Evolutionary conservation across 1,284 basidiomycete genomes (phyloP).

Genomic region (Cryptococcus depauperatus): DNA sequence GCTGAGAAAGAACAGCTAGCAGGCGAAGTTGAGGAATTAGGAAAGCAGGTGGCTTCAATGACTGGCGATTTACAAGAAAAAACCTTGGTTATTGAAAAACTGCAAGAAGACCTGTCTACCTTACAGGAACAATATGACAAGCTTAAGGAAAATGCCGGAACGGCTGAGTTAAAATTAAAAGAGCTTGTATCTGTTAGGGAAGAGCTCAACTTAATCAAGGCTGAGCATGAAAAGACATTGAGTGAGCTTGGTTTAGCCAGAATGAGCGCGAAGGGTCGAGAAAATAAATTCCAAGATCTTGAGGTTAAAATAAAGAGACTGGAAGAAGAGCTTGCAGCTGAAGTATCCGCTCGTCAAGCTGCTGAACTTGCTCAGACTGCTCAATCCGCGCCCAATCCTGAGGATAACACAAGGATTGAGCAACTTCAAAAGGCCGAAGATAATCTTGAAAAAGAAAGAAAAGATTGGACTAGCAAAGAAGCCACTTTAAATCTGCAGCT

Average conservation of each 20-base stretch:
- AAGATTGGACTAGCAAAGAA: background rate
- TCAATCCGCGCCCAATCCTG: too few relatives aligned
- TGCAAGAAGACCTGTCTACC: slow-evolving; percentile 23
- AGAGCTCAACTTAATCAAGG: slow-evolving; percentile 27
- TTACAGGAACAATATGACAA: slow-evolving; percentile 25
- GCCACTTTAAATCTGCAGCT: background rate
- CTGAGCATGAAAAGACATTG: slow-evolving; percentile 20
- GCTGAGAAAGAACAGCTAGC: slow-evolving; percentile 48
- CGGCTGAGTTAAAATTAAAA: slow-evolving; percentile 15
- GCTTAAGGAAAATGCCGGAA: slow-evolving; percentile 18
- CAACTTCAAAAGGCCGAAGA: slow-evolving; percentile 1
- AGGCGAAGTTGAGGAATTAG: slow-evolving; percentile 38
- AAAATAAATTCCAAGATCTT: slow-evolving; percentile 16
- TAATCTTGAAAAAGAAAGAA: background rate
- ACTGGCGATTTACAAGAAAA: slow-evolving; percentile 22
- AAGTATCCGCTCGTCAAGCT: background rate
- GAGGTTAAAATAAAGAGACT: slow-evolving; percentile 14
- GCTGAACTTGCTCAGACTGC: background rate
- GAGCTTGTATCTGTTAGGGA: slow-evolving; percentile 21
- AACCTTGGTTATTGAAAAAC: slow-evolving; percentile 8
- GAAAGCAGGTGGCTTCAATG: slow-evolving; percentile 35
- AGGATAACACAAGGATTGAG: slow-evolving; percentile 1
- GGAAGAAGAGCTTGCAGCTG: slow-evolving; percentile 10
- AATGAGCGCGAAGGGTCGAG: slow-evolving; percentile 9
- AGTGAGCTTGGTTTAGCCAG: slow-evolving; percentile 13